Evolutionary conservation across 2,329 filamentous ascomycete species (phyloP).

Genomic region (Simplicillium sp.): DNA sequence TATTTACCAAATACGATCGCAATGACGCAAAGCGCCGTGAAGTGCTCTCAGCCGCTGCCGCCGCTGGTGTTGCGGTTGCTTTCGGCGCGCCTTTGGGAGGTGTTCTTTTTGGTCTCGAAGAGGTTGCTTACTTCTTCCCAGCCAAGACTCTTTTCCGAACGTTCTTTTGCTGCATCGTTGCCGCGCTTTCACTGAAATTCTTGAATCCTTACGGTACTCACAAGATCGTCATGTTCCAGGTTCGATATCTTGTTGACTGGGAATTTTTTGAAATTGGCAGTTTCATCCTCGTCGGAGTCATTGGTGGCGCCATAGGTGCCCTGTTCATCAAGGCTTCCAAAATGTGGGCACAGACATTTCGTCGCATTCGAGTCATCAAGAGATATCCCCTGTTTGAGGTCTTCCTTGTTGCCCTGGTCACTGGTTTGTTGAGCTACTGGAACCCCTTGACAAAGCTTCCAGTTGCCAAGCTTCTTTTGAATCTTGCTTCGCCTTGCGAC

Average conservation of each 20-base stretch:
- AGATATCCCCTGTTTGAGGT: constrained; percentile 79
- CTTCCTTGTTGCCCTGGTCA: constrained; percentile 74
- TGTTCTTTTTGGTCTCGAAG: constrained; percentile 86
- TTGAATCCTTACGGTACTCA: constrained; percentile 91
- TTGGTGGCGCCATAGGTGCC: constrained; percentile 79
- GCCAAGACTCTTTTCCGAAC: constrained; percentile 95
- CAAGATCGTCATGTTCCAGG: constrained; percentile 95
- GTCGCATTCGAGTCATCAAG: constrained; percentile 73
- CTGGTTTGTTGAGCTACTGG: constrained; percentile 85
- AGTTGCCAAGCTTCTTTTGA: constrained; percentile 83
- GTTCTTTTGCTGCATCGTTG: constrained; percentile 95
- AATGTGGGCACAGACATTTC: constrained; percentile 82
- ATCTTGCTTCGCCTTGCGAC: constrained; percentile 82
- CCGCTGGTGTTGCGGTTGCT: constrained; percentile 85
- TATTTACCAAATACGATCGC: constrained; percentile 88
- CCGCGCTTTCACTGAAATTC: constrained; percentile 86
- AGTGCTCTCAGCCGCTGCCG: constrained; percentile 84
- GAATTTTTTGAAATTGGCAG: constrained; percentile 80
- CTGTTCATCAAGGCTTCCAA: constrained; percentile 94
- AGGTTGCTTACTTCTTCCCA: constrained; percentile 95
- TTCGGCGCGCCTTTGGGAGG: constrained; percentile 85
- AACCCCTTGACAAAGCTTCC: constrained; percentile 82
- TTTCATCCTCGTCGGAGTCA: constrained; percentile 77
- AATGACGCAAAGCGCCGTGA: constrained; percentile 94
- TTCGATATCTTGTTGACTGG: constrained; percentile 87